phyloP scores from a whole-genome alignment of 2,329 filamentous ascomycete genomes.

The Pseudogymnoascus sp. region DNA sequence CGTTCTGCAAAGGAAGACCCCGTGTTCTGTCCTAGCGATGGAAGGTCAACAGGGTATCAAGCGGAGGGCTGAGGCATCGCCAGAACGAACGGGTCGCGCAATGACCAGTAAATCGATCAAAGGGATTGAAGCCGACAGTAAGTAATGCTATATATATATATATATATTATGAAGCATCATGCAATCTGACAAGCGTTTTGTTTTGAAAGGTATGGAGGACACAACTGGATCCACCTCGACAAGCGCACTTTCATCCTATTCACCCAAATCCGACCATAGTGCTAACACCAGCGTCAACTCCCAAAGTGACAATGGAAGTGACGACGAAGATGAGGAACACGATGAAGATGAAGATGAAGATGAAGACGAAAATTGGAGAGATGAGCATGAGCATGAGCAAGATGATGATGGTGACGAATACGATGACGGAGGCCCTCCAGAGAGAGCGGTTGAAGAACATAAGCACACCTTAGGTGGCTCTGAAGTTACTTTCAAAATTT shows the following conservation, averaged over 20 bases:
- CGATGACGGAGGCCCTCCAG: slow-evolving; percentile 6
- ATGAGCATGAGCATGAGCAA: slow-evolving; percentile 7
- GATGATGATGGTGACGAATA: slow-evolving; percentile 7
- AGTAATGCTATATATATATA: neutral
- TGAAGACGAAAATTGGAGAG: neutral
- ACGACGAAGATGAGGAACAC: slow-evolving; percentile 7
- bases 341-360: neutral
- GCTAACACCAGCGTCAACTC: neutral
- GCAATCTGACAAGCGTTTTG: neutral
- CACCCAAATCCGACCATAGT: neutral
- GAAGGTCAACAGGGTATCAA: neutral
- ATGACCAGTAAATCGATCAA: neutral
- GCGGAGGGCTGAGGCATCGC: neutral
- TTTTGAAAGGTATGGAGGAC: neutral
- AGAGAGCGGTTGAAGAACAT: slow-evolving; percentile 11
- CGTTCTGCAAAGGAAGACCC: neutral
- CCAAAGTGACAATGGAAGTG: neutral
- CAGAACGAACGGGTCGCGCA: neutral
- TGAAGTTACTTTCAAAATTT: neutral
- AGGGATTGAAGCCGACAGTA: neutral
- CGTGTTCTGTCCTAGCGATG: neutral
- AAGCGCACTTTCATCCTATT: neutral
- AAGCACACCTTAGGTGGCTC: neutral
- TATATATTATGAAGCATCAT: neutral
- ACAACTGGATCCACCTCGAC: neutral